Base-by-base conservation (phyloP, 116 monocot species). In the Dioscorea cayenensis region DNA sequence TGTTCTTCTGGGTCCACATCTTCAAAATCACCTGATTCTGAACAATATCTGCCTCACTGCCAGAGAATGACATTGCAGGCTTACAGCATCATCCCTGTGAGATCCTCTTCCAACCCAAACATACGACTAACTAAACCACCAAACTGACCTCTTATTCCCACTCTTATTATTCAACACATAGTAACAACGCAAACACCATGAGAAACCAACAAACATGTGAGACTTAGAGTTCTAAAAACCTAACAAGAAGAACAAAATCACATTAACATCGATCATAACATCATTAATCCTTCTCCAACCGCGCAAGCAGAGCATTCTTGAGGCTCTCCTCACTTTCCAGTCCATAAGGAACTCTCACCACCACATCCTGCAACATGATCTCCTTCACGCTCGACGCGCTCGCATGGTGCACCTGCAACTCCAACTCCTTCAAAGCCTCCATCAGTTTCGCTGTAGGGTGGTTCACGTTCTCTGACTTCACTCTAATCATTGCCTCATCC, bases 401-500 rank as follows among this genome's bases (percentile, higher is more conserved):
- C 5, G 69, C 69, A 28, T 69, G 69, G 25, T 51, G 69, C 25
- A 69, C 69, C 51, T 19, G 28, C 52, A 69, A 6, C 1, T 69
- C 69, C 2, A 69, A 51, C 21, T 69, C 69, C 14, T 17, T 4
- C 51, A 69, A 28, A 50, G 28, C 50, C 6, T 10, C 52, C 69
- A 69, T 69, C 7, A 69, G 17, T 51, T 51, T 69, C 28, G 69
- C 69, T 5, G 69, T 23, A 5, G 69, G 69, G 52, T 51, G 51
- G 23, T 19, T 55, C 52, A 69, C 7, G 0, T 49, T 27, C 50
- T 69, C 69, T 1, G 69, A 69, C 27, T 69, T 48, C 50, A 69
- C 51, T 23, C 69, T 51, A 10, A 69, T 69, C 69, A 69, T 55
- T 23, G 69, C 69, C 52, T 69, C 49, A 5, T 68, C 69, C 1